Percentiles rank a stretch among this genome's conserved stretches.
Conservation (phyloP, 768 basidiomycete species). For the Podaxis sp. region DNA sequence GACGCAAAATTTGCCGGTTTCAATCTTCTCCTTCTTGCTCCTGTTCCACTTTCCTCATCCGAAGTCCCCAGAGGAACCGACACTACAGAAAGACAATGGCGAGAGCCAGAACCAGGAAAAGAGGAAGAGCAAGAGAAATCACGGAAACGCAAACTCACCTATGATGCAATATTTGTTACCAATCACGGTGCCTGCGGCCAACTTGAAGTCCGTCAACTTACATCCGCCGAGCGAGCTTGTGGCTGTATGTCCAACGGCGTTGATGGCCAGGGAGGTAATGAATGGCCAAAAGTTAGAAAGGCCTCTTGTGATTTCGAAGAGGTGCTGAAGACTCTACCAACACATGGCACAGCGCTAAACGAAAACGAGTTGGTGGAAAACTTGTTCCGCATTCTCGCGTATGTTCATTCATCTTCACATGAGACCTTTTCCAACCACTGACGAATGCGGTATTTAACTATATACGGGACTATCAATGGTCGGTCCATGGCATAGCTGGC, state of each 20-base stretch:
- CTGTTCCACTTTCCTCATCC: conserved; percentile 25
- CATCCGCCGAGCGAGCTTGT: conserved; percentile 39
- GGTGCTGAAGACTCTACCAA: conserved; percentile 33
- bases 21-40: conserved; percentile 68
- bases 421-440: background rate
- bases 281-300: conserved; percentile 73
- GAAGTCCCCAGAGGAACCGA: conserved; percentile 18
- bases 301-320: conserved; percentile 45
- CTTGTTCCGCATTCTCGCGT: conserved; percentile 69
- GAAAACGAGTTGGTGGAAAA: conserved; percentile 52
- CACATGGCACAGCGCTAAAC: conserved; percentile 11
- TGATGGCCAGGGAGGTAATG: conserved; percentile 52
- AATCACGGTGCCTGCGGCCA: conserved; percentile 68
- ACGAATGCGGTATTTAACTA: conserved; percentile 5
- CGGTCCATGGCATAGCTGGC: conserved; percentile 33
- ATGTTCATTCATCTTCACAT: conserved; percentile 30
- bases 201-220: conserved; percentile 51
- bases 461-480: background rate
- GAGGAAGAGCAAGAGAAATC: background rate
- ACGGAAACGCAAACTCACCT: conserved; percentile 20
- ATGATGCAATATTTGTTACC: conserved; percentile 56
- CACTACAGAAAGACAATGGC: background rate
- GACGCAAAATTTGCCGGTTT: conserved; percentile 70
- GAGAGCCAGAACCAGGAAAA: conserved; percentile 1
- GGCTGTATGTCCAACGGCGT: conserved; percentile 75